phyloP scores from a whole-genome alignment of 768 basidiomycete species.

The Boletus rubroflammeus region DNA sequence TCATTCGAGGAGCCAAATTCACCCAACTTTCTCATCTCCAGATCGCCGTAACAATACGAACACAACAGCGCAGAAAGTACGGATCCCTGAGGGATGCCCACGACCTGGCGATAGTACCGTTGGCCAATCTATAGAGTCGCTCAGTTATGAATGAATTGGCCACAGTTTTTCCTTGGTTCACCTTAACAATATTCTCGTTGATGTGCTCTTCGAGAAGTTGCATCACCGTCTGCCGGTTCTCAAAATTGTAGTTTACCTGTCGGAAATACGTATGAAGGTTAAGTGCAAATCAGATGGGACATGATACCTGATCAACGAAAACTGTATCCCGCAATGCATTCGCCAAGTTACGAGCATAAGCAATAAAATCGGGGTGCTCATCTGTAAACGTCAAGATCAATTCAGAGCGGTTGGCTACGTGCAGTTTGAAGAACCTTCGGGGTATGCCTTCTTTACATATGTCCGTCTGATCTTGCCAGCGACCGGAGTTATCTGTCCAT shows the following conservation, averaged over 20 bases:
- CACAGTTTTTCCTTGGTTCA: slow-evolving; percentile 19
- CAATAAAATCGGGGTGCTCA: slow-evolving; percentile 71
- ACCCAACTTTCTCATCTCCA: slow-evolving; percentile 57
- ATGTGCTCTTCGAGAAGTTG: slow-evolving; percentile 86
- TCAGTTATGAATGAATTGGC: neutral
- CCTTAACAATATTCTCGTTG: slow-evolving; percentile 89
- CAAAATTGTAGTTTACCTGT: slow-evolving; percentile 53
- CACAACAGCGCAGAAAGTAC: slow-evolving; percentile 93
- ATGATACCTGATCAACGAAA: slow-evolving; percentile 75
- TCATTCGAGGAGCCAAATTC: slow-evolving; percentile 50
- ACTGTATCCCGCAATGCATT: slow-evolving; percentile 66
- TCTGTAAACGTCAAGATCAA: slow-evolving; percentile 39
- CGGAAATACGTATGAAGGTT: neutral
- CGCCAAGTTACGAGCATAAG: slow-evolving; percentile 67
- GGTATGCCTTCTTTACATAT: slow-evolving; percentile 59
- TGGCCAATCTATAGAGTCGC: slow-evolving; percentile 58
- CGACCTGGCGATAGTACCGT: slow-evolving; percentile 81
- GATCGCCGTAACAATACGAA: slow-evolving; percentile 90
- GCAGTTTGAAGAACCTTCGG: slow-evolving; percentile 48
- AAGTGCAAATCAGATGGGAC: neutral
- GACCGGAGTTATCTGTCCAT: slow-evolving; percentile 59
- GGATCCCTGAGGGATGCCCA: slow-evolving; percentile 97
- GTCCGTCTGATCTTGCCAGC: slow-evolving; percentile 54
- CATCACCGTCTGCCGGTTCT: slow-evolving; percentile 56
- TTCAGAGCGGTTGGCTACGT: neutral